Conservation (phyloP, 192 early-diverging fungal genomes). For the Radiomyces spectabilis region DNA sequence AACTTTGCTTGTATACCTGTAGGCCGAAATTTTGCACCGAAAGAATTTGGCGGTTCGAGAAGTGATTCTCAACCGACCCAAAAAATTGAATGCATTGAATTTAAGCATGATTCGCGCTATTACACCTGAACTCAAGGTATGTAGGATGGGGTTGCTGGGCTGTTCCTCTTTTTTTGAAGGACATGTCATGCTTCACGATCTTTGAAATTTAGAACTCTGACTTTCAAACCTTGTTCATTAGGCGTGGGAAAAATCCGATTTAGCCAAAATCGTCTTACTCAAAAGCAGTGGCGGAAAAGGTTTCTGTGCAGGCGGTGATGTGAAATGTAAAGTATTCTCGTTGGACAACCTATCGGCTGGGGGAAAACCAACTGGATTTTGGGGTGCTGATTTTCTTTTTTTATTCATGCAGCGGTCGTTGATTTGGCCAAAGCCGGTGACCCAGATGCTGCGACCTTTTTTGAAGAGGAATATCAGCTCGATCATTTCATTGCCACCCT, state of each 20-base stretch:
- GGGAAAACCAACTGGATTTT: not conserved
- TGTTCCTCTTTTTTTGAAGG: too few species aligned
- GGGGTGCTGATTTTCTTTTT: not conserved
- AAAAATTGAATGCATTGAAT: constrained; percentile 80
- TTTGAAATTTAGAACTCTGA: not conserved
- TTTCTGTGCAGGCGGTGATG: constrained; percentile 93
- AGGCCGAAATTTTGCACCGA: not conserved
- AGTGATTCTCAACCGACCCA: constrained; percentile 71
- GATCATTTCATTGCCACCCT: constrained; percentile 90
- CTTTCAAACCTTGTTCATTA: constrained; percentile 8
- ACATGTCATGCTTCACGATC: not conserved
- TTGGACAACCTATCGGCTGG: too few species aligned
- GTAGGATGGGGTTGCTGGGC: not conserved
- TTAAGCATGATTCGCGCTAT: constrained; percentile 79
- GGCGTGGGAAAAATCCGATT: constrained; percentile 80
- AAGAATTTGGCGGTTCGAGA: constrained; percentile 39
- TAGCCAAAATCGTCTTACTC: constrained; percentile 84
- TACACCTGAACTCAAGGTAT: constrained; percentile 28
- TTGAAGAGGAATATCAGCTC: constrained; percentile 84
- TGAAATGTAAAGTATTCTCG: constrained; percentile 36
- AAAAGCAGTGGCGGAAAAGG: constrained; percentile 63
- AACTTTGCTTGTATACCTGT: too few species aligned
- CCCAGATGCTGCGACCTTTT: constrained; percentile 67
- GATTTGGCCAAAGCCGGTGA: constrained; percentile 24
- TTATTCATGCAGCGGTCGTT: constrained; percentile 27